Evolutionary conservation across 2,329 filamentous ascomycete genomes (phyloP).

Genomic region (Aspergillus transmontanensis): DNA sequence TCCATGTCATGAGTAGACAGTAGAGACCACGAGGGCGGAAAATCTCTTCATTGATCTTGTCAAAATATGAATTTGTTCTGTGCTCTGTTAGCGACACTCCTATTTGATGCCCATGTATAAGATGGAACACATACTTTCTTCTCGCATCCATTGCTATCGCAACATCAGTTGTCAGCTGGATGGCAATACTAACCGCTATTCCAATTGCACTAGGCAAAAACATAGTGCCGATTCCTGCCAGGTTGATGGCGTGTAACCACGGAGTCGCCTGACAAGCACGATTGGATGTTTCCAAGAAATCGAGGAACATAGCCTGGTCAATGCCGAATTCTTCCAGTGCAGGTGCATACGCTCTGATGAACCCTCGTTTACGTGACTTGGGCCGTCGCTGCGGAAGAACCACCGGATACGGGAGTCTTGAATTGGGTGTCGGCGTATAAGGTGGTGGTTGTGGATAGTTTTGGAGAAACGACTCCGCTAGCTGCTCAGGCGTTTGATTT

Average conservation of each 20-base stretch:
- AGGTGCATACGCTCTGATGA: constrained; percentile 45
- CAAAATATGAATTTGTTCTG: constrained; percentile 57
- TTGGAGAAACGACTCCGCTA: constrained; percentile 20
- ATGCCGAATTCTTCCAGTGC: constrained; percentile 38
- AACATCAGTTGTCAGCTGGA: constrained; percentile 47
- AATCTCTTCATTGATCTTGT: constrained; percentile 58
- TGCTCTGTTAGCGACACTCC: constrained; percentile 22
- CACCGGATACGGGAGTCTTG: constrained; percentile 36
- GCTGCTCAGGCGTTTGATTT: constrained; percentile 1
- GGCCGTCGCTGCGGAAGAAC: constrained; percentile 45
- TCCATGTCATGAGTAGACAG: constrained; percentile 58
- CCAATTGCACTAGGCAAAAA: constrained; percentile 45
- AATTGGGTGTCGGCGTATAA: constrained; percentile 1
- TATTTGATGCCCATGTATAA: background rate
- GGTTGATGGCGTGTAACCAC: constrained; percentile 46
- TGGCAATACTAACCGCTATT: constrained; percentile 47
- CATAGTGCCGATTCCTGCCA: constrained; percentile 43
- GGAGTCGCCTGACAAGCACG: constrained; percentile 43
- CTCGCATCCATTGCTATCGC: constrained; percentile 44
- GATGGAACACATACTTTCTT: constrained; percentile 23
- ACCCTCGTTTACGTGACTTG: constrained; percentile 38
- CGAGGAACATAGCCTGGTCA: constrained; percentile 38
- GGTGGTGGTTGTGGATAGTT: constrained; percentile 15
- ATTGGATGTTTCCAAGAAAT: constrained; percentile 40
- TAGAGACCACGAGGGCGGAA: constrained; percentile 61